Percentiles rank a stretch among this genome's conserved stretches.
These are phyloP conservation scores for Lyophyllum shimeji DNA, from an alignment of 768 basidiomycete genomes.

Conservation along the genomic window DNA sequence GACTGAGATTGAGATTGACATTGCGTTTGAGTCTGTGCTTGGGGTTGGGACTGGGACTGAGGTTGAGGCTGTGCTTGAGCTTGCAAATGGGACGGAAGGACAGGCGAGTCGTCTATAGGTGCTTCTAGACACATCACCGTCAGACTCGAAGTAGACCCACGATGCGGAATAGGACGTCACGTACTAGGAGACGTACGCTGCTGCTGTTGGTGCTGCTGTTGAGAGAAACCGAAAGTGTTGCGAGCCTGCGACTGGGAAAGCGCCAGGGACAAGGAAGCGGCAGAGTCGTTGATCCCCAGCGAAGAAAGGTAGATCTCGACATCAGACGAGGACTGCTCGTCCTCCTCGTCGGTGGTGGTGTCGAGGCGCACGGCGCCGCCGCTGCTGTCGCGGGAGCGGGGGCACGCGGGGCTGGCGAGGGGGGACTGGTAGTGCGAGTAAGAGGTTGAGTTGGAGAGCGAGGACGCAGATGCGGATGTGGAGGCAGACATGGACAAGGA, in stretches of 20 bases:
- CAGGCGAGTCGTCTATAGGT: slow-evolving; percentile 7
- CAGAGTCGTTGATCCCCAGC: slow-evolving; percentile 30
- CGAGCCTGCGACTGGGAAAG: neutral
- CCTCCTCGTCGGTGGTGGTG: slow-evolving; percentile 13
- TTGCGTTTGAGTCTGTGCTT: slow-evolving; percentile 1
- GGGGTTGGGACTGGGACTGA: neutral
- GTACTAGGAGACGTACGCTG: neutral
- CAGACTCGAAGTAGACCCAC: neutral
- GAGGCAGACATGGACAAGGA: neutral
- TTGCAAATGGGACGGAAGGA: slow-evolving; percentile 1
- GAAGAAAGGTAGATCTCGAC: slow-evolving; percentile 37
- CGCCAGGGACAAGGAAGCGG: neutral
- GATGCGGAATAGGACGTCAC: neutral
- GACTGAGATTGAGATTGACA: neutral
- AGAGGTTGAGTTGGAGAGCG: slow-evolving; percentile 6
- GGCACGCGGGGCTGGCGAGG: neutral
- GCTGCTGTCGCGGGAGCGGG: neutral
- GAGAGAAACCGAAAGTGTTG: neutral
- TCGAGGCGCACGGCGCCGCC: slow-evolving; percentile 7
- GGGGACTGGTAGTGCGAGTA: slow-evolving; percentile 4
- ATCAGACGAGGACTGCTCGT: slow-evolving; percentile 19
- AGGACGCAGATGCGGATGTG: no score
- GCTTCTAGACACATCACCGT: neutral
- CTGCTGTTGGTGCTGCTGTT: neutral
- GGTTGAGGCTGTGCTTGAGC: neutral